These are phyloP conservation scores for Ceratopteris richardii DNA, from an alignment of 75 land plant genomes.

Conservation along the genomic window DNA sequence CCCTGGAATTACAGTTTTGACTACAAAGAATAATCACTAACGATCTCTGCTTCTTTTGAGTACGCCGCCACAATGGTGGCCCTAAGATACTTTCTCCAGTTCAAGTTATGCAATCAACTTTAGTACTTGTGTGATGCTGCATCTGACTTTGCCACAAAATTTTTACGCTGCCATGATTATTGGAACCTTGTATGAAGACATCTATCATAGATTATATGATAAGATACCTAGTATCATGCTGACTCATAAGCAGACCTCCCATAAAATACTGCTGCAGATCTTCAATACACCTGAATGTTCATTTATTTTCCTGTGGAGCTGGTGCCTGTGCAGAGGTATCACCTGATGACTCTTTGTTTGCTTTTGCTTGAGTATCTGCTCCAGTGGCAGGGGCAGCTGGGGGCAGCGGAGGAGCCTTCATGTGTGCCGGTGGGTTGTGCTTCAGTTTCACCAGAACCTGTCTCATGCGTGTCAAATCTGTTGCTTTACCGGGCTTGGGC, in stretches of 20 bases:
- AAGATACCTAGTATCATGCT: neutral
- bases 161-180: neutral
- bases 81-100: too few relatives aligned
- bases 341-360: too few relatives aligned
- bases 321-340: neutral
- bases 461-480: conserved; percentile 72
- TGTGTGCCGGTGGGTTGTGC: conserved; percentile 80
- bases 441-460: conserved; percentile 68
- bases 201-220: neutral
- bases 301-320: too few relatives aligned
- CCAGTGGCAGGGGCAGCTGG: conserved; percentile 28
- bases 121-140: neutral
- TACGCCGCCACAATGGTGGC: too few relatives aligned
- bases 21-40: neutral
- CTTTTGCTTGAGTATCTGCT: conserved; percentile 9
- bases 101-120: too few relatives aligned
- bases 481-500: conserved; percentile 62
- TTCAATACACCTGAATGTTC: too few relatives aligned
- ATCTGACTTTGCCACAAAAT: neutral
- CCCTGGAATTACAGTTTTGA: neutral
- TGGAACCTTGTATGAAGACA: neutral
- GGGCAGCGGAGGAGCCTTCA: conserved; percentile 63
- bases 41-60: neutral
- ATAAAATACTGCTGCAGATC: neutral
- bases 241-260: neutral